Conservation (phyloP, 2,329 filamentous ascomycete genomes). For the Teratosphaeria destructans region DNA sequence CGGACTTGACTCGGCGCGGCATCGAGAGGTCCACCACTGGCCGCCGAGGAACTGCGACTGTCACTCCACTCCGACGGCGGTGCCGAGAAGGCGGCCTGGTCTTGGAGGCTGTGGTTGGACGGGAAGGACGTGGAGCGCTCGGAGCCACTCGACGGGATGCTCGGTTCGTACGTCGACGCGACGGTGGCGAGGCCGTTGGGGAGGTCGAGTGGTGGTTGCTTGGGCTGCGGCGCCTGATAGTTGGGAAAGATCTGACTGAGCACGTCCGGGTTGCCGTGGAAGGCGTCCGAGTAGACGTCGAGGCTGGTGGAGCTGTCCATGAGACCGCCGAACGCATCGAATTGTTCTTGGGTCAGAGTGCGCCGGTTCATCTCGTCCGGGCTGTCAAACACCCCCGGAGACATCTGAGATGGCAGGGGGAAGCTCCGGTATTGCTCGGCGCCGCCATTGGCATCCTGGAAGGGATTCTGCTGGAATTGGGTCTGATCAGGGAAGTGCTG, state of each 20-base stretch:
- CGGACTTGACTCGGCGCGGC: constrained; percentile 6
- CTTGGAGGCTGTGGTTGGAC: constrained; percentile 12
- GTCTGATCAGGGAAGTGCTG: constrained; percentile 7
- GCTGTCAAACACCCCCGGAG: constrained; percentile 20
- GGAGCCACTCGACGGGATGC: constrained; percentile 18
- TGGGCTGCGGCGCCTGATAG: constrained; percentile 13
- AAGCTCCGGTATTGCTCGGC: constrained; percentile 6
- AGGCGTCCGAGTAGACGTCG: constrained; percentile 8
- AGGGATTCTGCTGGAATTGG: constrained; percentile 1
- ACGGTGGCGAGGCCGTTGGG: constrained; percentile 10
- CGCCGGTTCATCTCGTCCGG: constrained; percentile 25
- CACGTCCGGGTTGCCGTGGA: constrained; percentile 10
- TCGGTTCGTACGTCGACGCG: constrained; percentile 18
- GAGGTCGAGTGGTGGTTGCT: constrained; percentile 12
- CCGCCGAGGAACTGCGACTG: constrained; percentile 24
- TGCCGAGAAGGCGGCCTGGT: constrained; percentile 14
- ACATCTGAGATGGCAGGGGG: constrained; percentile 5
- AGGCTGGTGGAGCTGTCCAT: constrained; percentile 8
- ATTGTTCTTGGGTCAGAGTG: constrained; percentile 28
- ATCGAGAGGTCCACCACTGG: constrained; percentile 7
- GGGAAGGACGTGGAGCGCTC: constrained; percentile 18
- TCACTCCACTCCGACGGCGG: constrained; percentile 21
- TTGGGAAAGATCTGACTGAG: constrained; percentile 15
- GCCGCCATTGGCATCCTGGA: neutral
- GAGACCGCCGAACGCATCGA: constrained; percentile 24